Evolutionary conservation across 1,284 basidiomycete species (phyloP).

Genomic region (Phylloboletellus chloephorus): DNA sequence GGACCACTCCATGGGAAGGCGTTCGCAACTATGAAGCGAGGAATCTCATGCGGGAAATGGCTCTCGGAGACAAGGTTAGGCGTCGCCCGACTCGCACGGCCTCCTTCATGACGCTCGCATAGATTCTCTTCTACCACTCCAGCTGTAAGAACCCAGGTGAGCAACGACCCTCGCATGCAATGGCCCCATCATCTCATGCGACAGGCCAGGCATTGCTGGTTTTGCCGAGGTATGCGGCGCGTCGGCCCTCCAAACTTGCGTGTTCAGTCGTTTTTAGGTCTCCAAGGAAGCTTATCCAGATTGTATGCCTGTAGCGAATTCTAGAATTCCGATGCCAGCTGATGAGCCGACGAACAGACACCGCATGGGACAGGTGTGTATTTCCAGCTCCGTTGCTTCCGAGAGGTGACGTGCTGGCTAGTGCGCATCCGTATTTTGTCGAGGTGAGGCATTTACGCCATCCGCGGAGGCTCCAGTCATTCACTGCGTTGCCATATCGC

Average conservation of each 20-base stretch:
- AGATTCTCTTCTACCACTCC: constrained; percentile 85
- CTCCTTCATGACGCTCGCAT: constrained; percentile 1
- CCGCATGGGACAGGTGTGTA: constrained; percentile 81
- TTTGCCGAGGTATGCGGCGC: constrained; percentile 63
- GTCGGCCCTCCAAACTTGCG: not conserved
- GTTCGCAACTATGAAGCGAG: constrained; percentile 89
- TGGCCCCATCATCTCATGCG: constrained; percentile 8
- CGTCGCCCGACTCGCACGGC: constrained; percentile 5
- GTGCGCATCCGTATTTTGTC: constrained; percentile 86
- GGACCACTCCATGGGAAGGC: constrained; percentile 86
- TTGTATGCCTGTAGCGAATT: constrained; percentile 46
- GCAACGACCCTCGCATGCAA: constrained; percentile 13
- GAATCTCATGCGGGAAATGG: constrained; percentile 92
- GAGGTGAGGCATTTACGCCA: constrained; percentile 40
- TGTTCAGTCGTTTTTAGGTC: constrained; percentile 43
- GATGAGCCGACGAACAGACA: constrained; percentile 47
- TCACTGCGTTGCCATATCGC: not conserved
- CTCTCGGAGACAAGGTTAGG: constrained; percentile 71
- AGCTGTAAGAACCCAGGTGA: constrained; percentile 85
- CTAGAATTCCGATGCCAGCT: constrained; percentile 13
- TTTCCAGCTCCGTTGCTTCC: constrained; percentile 3
- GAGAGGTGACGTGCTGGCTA: constrained; percentile 23
- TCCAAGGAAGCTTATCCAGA: constrained; percentile 86
- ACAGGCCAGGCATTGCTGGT: constrained; percentile 68
- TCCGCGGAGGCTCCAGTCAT: constrained; percentile 3